These are phyloP conservation scores for Wickerhamiella sergipiensis DNA, from an alignment of 805 yeast genomes.

Conservation along the genomic window DNA sequence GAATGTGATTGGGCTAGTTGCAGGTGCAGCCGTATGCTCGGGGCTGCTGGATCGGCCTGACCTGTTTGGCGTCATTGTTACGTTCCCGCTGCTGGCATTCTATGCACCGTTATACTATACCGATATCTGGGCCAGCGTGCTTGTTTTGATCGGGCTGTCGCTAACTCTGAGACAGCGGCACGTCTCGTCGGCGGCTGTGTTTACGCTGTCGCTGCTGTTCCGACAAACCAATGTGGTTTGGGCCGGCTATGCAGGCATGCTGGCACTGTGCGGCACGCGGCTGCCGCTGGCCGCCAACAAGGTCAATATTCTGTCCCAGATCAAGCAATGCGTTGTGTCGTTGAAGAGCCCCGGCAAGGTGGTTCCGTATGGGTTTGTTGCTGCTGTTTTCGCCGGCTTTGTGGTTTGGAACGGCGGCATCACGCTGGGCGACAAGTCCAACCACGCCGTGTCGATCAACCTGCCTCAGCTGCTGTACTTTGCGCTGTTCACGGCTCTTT, in stretches of 20 bases:
- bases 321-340: constrained; percentile 14
- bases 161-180: constrained; percentile 16
- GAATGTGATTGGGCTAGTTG: constrained; percentile 34
- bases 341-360: not conserved
- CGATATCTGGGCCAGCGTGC: constrained; percentile 79
- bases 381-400: constrained; percentile 41
- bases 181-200: constrained; percentile 37
- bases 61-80: constrained; percentile 30
- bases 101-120: constrained; percentile 78
- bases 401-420: constrained; percentile 63
- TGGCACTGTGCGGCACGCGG: not conserved
- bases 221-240: constrained; percentile 90
- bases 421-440: constrained; percentile 81
- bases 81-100: constrained; percentile 60
- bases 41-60: constrained; percentile 30
- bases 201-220: constrained; percentile 52
- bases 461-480: constrained; percentile 75
- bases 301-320: not conserved
- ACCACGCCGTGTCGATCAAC: constrained; percentile 63
- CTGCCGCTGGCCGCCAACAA: not conserved
- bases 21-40: constrained; percentile 29
- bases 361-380: constrained; percentile 20
- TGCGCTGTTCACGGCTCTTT: constrained; percentile 42
- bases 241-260: constrained; percentile 42
- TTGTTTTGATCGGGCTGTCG: constrained; percentile 39